Evolutionary conservation across 2,329 filamentous ascomycete species (phyloP), one percentile per base, ranked within the genome.

Genomic region (Gyromitra esculenta): DNA sequence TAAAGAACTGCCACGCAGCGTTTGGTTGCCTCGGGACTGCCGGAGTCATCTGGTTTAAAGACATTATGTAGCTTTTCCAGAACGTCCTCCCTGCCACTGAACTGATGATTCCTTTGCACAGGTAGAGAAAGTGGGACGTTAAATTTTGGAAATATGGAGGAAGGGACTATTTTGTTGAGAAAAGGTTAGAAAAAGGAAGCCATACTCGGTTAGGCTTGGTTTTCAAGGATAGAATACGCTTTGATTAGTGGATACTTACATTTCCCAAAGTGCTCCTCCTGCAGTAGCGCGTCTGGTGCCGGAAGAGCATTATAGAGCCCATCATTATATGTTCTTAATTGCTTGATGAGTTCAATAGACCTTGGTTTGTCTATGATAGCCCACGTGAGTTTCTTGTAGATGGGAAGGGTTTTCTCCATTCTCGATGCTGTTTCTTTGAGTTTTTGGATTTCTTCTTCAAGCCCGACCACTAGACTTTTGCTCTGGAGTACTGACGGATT

Each of bases 61-160:
- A 62, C 48, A 25, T 11, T 50, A n/a, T 66, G 63, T 63, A 78
- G 77, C 52, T 70, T 43, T 56, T 45, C 63, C 15, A 75, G 35
- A 39, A 76, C 31, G 41, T 75, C 76, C 9, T 64, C 73, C 9
- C 76, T 77, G 21, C 76, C 78, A 56, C 54, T 74, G 48, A 79
- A 79, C 41, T 65, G 43, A 13, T 48, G 37, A 45, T 62, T 66
- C 56, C 65, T 75, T 39, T 71, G 50, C 18, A 70, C 76, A 11
- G 73, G 74, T 18, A 77, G 25, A 21, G 43, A 56, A 41, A 69
- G n/a, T n/a, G 72, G 77, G 25, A 79, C 64, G 1, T 41, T 62
- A 31, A 62, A 71, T 9, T 45, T 71, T 21, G 18, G 45, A 5
- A 54, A 43, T 31, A 35, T 41, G 31, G 67, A 59, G n/a, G 31